Base-by-base conservation (phyloP, 768 basidiomycete species). In the Ephemerocybe angulata region DNA sequence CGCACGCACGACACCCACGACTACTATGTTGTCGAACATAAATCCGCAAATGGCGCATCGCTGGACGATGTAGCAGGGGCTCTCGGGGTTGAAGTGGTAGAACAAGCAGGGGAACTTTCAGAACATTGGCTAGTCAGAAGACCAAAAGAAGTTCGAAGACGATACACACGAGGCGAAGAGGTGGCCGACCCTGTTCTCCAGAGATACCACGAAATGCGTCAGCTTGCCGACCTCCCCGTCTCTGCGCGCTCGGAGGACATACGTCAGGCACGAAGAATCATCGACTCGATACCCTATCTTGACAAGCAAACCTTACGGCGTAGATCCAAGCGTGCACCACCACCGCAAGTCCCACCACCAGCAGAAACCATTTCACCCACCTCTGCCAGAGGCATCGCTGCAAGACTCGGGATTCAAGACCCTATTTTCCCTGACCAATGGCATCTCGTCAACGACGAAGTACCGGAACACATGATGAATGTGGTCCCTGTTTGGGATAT, bases 401-500 rank as follows among this genome's bases (percentile, higher is more conserved):
- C 80, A 33, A 74, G 77, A 21, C 75, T 93, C 27, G 80, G 75
- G 15, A 82, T 98, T 58, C 59, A 74, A 17, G 96, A 98, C 64
- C 96, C 96, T 1, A 75, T 87, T 51, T 93, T 97, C 65, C 65
- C 77, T 12, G 68, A 81, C 52, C 96, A 98, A 71, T 98, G 96
- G 96, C 95, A 98, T 75, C 75, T 97, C 19, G 80, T 95, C 59
- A 98, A 99, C 70, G 84, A 54, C 24, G 31, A 44, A 17, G 83
- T 76, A 59, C 88, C 87, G 2, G 83, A 89, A 62, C 81, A 91
- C 61, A 84, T 81, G 78, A 88, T 99, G 85, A 98, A 99, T 61
- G 87, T 90, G 17, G 88, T 93, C 0, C 78, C 81, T 13, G 75
- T 96, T 0, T 99, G 96, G 96, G 88, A 87, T 29, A 81, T 86